Conservation (phyloP, 768 basidiomycete species). For the Tylopilus sp. region DNA sequence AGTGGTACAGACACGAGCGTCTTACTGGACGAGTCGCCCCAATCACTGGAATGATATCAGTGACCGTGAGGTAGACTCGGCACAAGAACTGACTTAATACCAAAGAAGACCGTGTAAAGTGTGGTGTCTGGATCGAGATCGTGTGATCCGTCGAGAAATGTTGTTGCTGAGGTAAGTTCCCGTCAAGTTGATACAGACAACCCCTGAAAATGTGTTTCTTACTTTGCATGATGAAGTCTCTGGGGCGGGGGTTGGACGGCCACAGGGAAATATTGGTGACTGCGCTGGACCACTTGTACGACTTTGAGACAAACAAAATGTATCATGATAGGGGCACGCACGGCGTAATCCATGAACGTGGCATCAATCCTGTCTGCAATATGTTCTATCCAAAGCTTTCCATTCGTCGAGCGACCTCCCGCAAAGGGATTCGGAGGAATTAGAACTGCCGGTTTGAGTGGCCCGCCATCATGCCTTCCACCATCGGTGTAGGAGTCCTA, state of each 20-base stretch:
- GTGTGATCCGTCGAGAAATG: slow-evolving; percentile 44
- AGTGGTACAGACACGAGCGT: not conserved
- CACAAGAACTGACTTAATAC: slow-evolving; percentile 44
- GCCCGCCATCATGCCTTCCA: slow-evolving; percentile 43
- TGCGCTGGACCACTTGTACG: slow-evolving; percentile 35
- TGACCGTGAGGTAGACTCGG: not conserved
- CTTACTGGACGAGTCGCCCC: slow-evolving; percentile 41
- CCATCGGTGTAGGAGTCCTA: slow-evolving; percentile 53
- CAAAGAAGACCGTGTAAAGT: slow-evolving; percentile 51
- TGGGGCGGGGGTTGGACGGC: slow-evolving; percentile 46
- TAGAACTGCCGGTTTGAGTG: slow-evolving; percentile 40
- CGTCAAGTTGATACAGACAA: not conserved
- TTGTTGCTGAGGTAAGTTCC: slow-evolving; percentile 30
- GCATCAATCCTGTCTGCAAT: slow-evolving; percentile 40
- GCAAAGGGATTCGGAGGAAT: slow-evolving; percentile 43
- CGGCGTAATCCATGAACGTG: slow-evolving; percentile 49
- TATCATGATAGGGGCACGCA: slow-evolving; percentile 19
- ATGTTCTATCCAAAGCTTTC: slow-evolving; percentile 47
- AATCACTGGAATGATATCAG: slow-evolving; percentile 35
- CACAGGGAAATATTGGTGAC: slow-evolving; percentile 46
- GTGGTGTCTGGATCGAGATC: slow-evolving; percentile 44
- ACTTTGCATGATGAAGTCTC: slow-evolving; percentile 49
- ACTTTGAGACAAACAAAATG: not conserved
- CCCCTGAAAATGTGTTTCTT: not conserved
- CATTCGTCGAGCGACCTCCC: slow-evolving; percentile 50